These are phyloP conservation scores for Globisporangium takayamanum DNA, from an alignment of 352 stramenopile species.

Conservation along the genomic window DNA sequence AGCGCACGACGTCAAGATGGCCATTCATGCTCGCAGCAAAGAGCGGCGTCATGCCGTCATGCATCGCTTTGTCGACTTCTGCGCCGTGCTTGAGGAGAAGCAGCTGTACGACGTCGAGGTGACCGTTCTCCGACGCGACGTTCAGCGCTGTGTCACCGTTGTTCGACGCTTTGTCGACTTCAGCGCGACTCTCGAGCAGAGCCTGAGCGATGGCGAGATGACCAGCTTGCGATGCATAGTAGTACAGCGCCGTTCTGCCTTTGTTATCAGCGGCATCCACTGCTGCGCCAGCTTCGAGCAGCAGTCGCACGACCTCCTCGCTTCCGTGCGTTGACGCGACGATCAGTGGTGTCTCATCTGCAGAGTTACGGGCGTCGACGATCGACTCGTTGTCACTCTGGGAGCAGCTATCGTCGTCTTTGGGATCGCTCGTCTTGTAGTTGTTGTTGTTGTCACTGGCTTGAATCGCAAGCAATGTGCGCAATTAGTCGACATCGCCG, in stretches of 20 bases:
- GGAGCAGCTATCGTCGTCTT: neutral
- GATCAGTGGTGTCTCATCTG: neutral
- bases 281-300: neutral
- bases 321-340: neutral
- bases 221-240: neutral
- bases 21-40: constrained; percentile 1
- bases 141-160: neutral
- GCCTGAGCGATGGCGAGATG: no score
- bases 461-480: no score
- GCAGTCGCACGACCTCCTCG: neutral
- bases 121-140: neutral
- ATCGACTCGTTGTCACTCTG: neutral
- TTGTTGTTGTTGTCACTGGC: no score
- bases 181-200: neutral
- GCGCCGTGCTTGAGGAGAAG: no score
- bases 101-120: no score
- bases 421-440: no score
- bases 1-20: neutral
- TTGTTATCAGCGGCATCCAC: neutral
- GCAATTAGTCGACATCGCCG: neutral
- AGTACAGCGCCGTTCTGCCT: neutral
- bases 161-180: neutral
- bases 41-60: neutral
- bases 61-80: neutral
- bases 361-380: neutral